Conservation (phyloP, 2,329 filamentous ascomycete species). For the Claviceps fusiformis region DNA sequence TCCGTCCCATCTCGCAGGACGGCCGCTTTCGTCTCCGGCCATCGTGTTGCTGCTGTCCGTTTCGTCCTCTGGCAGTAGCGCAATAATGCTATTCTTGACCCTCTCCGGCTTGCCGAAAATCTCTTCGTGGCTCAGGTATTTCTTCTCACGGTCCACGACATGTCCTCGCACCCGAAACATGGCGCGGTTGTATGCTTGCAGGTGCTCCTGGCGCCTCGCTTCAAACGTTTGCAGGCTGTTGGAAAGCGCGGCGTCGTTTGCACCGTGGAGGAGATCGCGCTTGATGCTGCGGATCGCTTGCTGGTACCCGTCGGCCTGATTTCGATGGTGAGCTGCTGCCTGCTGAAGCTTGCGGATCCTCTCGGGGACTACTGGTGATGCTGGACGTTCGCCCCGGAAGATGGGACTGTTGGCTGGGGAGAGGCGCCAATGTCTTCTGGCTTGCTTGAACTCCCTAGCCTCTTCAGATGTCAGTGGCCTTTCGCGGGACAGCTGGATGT, state of each 20-base stretch:
- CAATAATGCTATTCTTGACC: conserved; percentile 5
- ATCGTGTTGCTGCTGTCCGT: neutral
- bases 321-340: conserved; percentile 16
- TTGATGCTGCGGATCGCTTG: conserved; percentile 11
- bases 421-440: conserved; percentile 18
- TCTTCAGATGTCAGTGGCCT: conserved; percentile 20
- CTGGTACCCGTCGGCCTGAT: conserved; percentile 16
- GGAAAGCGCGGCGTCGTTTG: neutral
- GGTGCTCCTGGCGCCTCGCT: conserved; percentile 14
- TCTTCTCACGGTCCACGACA: conserved; percentile 14
- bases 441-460: conserved; percentile 20
- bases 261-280: conserved; percentile 10
- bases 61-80: neutral
- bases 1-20: neutral
- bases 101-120: conserved; percentile 16
- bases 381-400: conserved; percentile 10
- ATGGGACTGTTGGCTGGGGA: conserved; percentile 15
- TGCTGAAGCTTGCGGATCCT: conserved; percentile 14
- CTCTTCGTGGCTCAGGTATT: conserved; percentile 14
- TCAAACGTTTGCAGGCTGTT: conserved; percentile 10
- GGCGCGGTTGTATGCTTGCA: conserved; percentile 11
- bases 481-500: conserved; percentile 16
- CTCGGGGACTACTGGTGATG: conserved; percentile 10
- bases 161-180: conserved; percentile 18
- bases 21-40: neutral